phyloP scores from a whole-genome alignment of 225 moss, liverwort and hornwort genomes.

The Physcomitrium patens region DNA sequence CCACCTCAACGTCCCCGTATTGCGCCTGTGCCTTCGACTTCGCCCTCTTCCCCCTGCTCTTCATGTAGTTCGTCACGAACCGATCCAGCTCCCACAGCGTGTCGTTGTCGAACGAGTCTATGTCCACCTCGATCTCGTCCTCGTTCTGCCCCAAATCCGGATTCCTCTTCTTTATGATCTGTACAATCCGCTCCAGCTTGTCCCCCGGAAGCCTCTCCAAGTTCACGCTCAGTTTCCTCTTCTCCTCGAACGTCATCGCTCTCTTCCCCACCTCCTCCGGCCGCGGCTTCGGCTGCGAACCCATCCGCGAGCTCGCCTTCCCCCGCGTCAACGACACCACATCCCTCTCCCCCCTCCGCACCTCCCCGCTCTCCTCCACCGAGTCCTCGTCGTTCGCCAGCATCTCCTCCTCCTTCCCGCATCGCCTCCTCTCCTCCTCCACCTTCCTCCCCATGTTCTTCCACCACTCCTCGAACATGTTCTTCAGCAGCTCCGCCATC shows the following conservation, averaged over 20 bases:
- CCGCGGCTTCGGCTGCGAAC: conserved; percentile 36
- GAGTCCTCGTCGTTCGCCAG: conserved; percentile 23
- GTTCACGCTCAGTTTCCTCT: conserved; percentile 44
- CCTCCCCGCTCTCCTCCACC: conserved; percentile 16
- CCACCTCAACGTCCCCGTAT: conserved; percentile 21
- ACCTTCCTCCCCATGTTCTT: conserved; percentile 38
- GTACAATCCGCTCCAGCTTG: conserved; percentile 50
- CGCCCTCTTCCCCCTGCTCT: conserved; percentile 44
- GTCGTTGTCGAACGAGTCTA: conserved; percentile 53
- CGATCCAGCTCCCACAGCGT: conserved; percentile 59
- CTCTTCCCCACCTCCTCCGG: conserved; percentile 41
- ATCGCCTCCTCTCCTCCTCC: conserved; percentile 37
- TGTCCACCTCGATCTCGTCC: conserved; percentile 53
- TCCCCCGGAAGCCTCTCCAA: conserved; percentile 47
- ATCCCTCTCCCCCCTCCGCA: conserved; percentile 28
- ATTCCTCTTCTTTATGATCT: conserved; percentile 52
- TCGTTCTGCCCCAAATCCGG: conserved; percentile 43
- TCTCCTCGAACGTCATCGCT: conserved; percentile 48
- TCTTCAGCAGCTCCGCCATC: conserved; percentile 43
- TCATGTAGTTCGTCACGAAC: conserved; percentile 56
- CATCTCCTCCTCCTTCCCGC: conserved; percentile 25
- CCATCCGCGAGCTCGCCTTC: conserved; percentile 20
- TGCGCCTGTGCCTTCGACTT: conserved; percentile 33
- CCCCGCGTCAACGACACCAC: conserved; percentile 18
- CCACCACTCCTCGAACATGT: conserved; percentile 48